Evolutionary conservation across 371 early-diverging fungal genomes (phyloP).

Genomic region (Mucor circinelloides): DNA sequence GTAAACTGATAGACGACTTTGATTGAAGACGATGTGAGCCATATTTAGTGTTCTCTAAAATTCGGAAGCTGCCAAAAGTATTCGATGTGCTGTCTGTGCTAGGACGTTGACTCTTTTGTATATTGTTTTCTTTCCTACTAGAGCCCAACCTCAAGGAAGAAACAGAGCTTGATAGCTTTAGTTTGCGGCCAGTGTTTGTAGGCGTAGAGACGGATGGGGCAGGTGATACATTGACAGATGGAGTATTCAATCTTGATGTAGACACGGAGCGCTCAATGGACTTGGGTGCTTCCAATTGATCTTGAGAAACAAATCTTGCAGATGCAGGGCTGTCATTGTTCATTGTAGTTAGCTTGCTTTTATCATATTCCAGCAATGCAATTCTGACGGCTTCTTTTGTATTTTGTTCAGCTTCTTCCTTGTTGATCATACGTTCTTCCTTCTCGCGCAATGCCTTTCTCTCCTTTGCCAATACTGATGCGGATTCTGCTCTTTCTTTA

Average conservation of each 20-base stretch:
- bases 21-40: slow-evolving; percentile 4
- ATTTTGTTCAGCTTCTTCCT: slow-evolving; percentile 21
- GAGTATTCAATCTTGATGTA: slow-evolving; percentile 27
- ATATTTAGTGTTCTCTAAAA: slow-evolving; percentile 28
- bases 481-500: slow-evolving; percentile 16
- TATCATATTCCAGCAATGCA: slow-evolving; percentile 17
- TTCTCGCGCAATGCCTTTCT: slow-evolving; percentile 25
- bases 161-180: slow-evolving; percentile 25
- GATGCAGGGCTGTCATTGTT: not conserved
- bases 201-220: slow-evolving; percentile 35
- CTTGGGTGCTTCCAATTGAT: not conserved
- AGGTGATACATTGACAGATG: slow-evolving; percentile 26
- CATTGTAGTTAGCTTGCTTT: not conserved
- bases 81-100: not conserved
- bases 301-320: not conserved
- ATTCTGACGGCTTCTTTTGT: slow-evolving; percentile 10
- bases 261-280: slow-evolving; percentile 30
- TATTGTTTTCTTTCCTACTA: slow-evolving; percentile 9
- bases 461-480: slow-evolving; percentile 12
- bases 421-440: slow-evolving; percentile 18
- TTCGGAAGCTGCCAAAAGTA: slow-evolving; percentile 27
- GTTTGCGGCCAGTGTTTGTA: slow-evolving; percentile 11
- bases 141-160: slow-evolving; percentile 24
- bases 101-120: slow-evolving; percentile 6
- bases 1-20: slow-evolving; percentile 9